A percentile compares a stretch with the other conserved stretches of the same genome.
Conservation (phyloP, 768 basidiomycete genomes). For the Tulasnella sp. region DNA sequence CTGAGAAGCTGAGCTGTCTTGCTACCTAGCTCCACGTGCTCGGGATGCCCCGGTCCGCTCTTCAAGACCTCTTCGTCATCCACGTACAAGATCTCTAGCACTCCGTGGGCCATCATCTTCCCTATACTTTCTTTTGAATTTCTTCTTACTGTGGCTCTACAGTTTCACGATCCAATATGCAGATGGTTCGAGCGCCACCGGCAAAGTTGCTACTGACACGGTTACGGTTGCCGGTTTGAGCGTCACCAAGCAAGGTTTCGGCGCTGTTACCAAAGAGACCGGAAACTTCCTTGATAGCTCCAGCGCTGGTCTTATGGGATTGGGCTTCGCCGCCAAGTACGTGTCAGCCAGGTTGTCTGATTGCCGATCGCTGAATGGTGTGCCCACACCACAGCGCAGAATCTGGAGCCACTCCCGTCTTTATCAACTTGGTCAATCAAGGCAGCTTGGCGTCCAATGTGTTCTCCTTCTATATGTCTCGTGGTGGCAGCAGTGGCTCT, state of each 20-base stretch:
- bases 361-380: neutral
- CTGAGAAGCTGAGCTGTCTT: neutral
- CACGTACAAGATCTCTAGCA: constrained; percentile 6
- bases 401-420: constrained; percentile 33
- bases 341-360: neutral
- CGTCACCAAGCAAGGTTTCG: constrained; percentile 45
- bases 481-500: constrained; percentile 34
- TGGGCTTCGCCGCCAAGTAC: constrained; percentile 24
- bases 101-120: neutral
- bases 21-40: constrained; percentile 9
- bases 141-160: neutral
- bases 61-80: constrained; percentile 10
- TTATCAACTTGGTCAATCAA: constrained; percentile 33
- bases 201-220: constrained; percentile 39
- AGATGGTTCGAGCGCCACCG: neutral
- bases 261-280: constrained; percentile 46
- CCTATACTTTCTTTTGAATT: neutral
- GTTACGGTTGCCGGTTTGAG: constrained; percentile 49
- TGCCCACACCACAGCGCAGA: neutral
- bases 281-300: constrained; percentile 37
- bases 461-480: constrained; percentile 36
- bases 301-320: constrained; percentile 6
- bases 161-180: constrained; percentile 11
- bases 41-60: constrained; percentile 5
- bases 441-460: constrained; percentile 31